Evolutionary conservation across 495 filamentous ascomycete species (phyloP).

Genomic region (Hyphodiscus hymeniophilus): DNA sequence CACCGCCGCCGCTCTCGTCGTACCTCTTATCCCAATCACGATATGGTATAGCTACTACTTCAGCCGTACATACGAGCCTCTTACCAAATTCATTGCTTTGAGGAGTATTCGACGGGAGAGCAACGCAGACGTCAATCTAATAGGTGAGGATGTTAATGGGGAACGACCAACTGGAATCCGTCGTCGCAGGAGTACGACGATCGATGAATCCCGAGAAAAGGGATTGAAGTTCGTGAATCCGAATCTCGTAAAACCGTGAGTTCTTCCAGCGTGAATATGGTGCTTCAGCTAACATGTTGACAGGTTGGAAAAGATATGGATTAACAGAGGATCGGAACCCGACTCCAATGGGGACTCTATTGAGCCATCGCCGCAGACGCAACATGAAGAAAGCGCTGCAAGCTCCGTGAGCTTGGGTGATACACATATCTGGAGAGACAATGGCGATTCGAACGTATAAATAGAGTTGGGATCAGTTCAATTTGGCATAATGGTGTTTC

Average conservation of each 20-base stretch:
- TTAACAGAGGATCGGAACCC: constrained; percentile 27
- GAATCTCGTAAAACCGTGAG: constrained; percentile 57
- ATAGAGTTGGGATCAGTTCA: neutral
- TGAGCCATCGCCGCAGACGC: neutral
- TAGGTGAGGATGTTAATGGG: constrained; percentile 32
- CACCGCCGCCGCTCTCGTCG: constrained; percentile 58
- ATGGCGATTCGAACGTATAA: constrained; percentile 28
- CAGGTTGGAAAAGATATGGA: constrained; percentile 43
- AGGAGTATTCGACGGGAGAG: constrained; percentile 64
- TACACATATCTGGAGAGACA: constrained; percentile 46
- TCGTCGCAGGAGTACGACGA: constrained; percentile 39
- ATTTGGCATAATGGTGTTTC: neutral
- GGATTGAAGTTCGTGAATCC: constrained; percentile 66
- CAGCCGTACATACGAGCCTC: constrained; percentile 63
- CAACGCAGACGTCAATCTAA: constrained; percentile 26
- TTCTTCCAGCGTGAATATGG: constrained; percentile 3
- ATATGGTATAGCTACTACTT: constrained; percentile 82
- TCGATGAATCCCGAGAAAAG: constrained; percentile 62
- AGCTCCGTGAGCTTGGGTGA: constrained; percentile 47
- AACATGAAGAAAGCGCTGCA: constrained; percentile 16
- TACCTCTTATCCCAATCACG: constrained; percentile 68
- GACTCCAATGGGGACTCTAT: constrained; percentile 9
- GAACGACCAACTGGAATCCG: constrained; percentile 24
- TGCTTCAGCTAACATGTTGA: constrained; percentile 11
- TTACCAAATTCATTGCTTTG: constrained; percentile 88